phyloP scores from a whole-genome alignment of 345 rosid genomes.

The Moricandia moricandioides region DNA sequence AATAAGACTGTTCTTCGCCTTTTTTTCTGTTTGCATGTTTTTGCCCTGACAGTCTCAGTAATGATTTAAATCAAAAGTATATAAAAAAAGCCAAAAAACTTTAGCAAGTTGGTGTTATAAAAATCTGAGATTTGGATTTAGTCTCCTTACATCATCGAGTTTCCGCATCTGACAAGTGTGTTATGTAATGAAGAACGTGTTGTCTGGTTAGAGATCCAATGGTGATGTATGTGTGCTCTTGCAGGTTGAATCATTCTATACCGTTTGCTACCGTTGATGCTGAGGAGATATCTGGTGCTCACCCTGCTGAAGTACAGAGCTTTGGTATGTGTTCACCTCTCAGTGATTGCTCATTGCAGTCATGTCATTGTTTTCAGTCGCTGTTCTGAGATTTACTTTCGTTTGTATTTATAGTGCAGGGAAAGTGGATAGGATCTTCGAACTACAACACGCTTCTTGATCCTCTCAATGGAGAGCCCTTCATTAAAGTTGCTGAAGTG shows the following conservation, averaged over 20 bases:
- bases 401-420: constrained; percentile 60
- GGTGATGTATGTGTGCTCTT: background rate
- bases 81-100: constrained; percentile 10
- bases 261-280: constrained; percentile 84
- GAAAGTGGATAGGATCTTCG: constrained; percentile 78
- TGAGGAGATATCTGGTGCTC: constrained; percentile 78
- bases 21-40: constrained; percentile 18
- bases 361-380: background rate
- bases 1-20: background rate
- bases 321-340: constrained; percentile 50
- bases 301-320: constrained; percentile 82
- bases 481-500: constrained; percentile 80
- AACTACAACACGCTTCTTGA: constrained; percentile 63
- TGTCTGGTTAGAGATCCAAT: background rate
- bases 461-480: constrained; percentile 94
- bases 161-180: constrained; percentile 15
- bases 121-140: background rate
- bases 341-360: background rate
- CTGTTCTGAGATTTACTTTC: background rate
- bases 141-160: constrained; percentile 8
- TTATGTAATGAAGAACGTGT: background rate
- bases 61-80: background rate
- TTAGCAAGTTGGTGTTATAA: constrained; percentile 30
- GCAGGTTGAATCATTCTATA: constrained; percentile 69
- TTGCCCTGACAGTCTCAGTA: background rate